Conservation (phyloP, 1,284 basidiomycete genomes). For the Ustanciosporium gigantosporum region DNA sequence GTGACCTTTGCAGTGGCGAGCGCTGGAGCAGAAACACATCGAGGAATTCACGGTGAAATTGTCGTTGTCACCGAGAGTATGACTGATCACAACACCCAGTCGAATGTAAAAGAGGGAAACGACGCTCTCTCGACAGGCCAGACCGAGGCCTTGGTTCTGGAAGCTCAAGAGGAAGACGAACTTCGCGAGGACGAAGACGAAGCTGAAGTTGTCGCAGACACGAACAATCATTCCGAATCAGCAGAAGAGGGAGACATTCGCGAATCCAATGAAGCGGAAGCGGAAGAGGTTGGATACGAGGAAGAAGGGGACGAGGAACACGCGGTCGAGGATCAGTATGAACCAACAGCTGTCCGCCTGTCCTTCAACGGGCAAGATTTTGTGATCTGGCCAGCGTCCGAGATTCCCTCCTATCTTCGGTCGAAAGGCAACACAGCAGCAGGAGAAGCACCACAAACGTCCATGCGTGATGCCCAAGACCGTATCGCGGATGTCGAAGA, state of each 20-base stretch:
- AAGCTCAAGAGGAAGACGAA: conserved; percentile 9
- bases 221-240: too few species aligned
- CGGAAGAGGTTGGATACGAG: background rate
- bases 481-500: conserved; percentile 1
- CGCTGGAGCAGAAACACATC: too few species aligned
- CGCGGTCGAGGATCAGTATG: conserved; percentile 2
- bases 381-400: conserved; percentile 38
- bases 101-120: too few species aligned
- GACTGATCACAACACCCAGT: too few species aligned
- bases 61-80: too few species aligned
- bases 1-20: too few species aligned
- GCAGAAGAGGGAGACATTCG: too few species aligned
- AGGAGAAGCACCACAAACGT: too few species aligned
- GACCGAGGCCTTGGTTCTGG: too few species aligned
- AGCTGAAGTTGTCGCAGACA: background rate
- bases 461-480: conserved; percentile 1
- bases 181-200: background rate
- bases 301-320: conserved; percentile 9
- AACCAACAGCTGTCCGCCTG: conserved; percentile 27
- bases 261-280: too few species aligned
- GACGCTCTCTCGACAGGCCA: too few species aligned
- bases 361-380: conserved; percentile 57
- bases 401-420: conserved; percentile 10
- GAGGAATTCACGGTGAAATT: too few species aligned
- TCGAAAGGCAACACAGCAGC: background rate